Conservation (phyloP, 768 basidiomycete genomes). For the Leccinum longicurvipes region DNA sequence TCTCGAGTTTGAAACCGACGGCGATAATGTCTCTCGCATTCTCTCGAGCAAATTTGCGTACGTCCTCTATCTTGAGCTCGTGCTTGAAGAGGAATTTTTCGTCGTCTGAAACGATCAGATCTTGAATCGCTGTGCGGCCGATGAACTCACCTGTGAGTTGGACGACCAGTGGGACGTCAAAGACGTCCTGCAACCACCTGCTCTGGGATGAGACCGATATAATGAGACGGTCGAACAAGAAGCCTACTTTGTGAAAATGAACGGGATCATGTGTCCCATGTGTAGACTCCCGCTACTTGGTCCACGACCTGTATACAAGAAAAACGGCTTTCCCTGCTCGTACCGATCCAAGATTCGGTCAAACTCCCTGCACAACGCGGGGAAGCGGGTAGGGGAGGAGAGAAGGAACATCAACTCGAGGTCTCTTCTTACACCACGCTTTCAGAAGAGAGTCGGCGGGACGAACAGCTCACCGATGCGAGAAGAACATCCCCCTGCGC, state of each 20-base stretch:
- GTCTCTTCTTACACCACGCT: not conserved
- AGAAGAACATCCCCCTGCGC: conserved; percentile 94
- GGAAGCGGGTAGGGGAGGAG: too few species aligned
- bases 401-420: conserved; percentile 1
- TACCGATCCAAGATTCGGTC: conserved; percentile 92
- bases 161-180: conserved; percentile 90
- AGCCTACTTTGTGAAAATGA: conserved; percentile 91
- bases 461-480: conserved; percentile 66
- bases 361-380: conserved; percentile 62
- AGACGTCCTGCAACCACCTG: conserved; percentile 97
- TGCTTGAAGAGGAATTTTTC: conserved; percentile 99
- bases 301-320: conserved; percentile 95
- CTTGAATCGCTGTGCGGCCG: not conserved
- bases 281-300: conserved; percentile 98
- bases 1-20: conserved; percentile 85
- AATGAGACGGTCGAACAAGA: not conserved
- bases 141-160: conserved; percentile 79
- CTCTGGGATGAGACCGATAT: not conserved
- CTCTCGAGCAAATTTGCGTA: conserved; percentile 71
- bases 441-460: not conserved
- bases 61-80: conserved; percentile 86
- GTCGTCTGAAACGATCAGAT: conserved; percentile 58
- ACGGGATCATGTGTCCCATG: conserved; percentile 95
- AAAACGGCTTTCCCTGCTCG: conserved; percentile 96
- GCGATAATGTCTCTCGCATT: conserved; percentile 98